A percentile compares a stretch with the other conserved stretches of the same genome.
These are phyloP conservation scores for Boletus hoseneyae DNA, from an alignment of 1,284 basidiomycete genomes.

Conservation along the genomic window DNA sequence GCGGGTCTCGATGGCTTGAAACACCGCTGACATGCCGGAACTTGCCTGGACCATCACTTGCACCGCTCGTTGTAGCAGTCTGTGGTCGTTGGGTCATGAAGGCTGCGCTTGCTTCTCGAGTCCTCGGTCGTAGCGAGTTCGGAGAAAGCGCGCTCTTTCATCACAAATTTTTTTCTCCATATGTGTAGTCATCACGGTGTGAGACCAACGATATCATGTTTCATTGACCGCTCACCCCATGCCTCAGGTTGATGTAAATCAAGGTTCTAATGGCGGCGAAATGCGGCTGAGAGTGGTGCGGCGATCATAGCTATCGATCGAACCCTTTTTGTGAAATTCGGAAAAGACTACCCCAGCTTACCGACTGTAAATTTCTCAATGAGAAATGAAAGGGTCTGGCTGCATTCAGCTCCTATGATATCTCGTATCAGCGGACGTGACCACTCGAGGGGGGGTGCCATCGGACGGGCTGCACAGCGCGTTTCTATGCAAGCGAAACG, in stretches of 20 bases:
- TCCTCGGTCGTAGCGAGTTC: background rate
- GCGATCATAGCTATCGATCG: slow-evolving; percentile 26
- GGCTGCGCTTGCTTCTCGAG: background rate
- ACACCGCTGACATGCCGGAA: slow-evolving; percentile 14
- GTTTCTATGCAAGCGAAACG: slow-evolving; percentile 10
- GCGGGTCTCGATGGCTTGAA: slow-evolving; percentile 27
- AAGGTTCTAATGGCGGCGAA: slow-evolving; percentile 11
- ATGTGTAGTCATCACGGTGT: background rate
- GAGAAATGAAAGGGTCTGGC: slow-evolving; percentile 14
- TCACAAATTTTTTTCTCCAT: background rate
- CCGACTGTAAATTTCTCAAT: slow-evolving; percentile 29
- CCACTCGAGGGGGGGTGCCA: background rate
- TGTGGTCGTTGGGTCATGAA: background rate
- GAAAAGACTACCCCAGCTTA: slow-evolving; percentile 7
- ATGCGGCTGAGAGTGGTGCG: slow-evolving; percentile 15
- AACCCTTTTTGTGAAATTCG: slow-evolving; percentile 14
- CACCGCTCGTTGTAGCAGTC: background rate
- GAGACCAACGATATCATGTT: background rate
- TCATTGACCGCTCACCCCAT: background rate
- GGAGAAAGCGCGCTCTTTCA: background rate
- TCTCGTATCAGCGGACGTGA: slow-evolving; percentile 17
- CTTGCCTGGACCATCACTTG: slow-evolving; percentile 3
- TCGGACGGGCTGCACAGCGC: slow-evolving; percentile 1
- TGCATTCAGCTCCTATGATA: slow-evolving; percentile 1
- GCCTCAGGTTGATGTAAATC: slow-evolving; percentile 15